Percentiles rank a stretch among this genome's conserved stretches.
These are phyloP conservation scores for Tetracentron sinense DNA, from an alignment of 164 flowering plant species.

Conservation along the genomic window DNA sequence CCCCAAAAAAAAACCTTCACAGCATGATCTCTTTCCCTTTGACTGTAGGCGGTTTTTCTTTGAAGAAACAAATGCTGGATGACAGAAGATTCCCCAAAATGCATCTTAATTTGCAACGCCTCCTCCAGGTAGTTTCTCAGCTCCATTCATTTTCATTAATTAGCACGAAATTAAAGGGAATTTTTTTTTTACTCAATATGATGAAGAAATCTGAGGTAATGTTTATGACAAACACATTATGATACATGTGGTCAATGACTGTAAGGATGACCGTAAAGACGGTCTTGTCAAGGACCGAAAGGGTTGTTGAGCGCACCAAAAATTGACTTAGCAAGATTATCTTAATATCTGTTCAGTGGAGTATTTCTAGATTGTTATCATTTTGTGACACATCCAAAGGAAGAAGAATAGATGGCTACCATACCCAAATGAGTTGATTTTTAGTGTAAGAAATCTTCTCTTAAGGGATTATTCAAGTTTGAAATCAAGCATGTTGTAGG, in stretches of 20 bases:
- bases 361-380: background rate
- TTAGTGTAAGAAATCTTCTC: background rate
- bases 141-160: background rate
- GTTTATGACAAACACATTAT: no score
- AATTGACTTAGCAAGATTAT: background rate
- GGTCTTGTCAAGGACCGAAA: no score
- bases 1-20: no score
- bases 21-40: background rate
- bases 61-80: conserved; percentile 92
- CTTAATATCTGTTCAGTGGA: background rate
- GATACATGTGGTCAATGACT: no score
- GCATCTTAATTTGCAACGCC: conserved; percentile 91
- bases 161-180: no score
- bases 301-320: background rate
- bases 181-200: no score
- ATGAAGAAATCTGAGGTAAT: no score
- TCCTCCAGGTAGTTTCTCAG: conserved; percentile 70
- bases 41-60: conserved; percentile 70
- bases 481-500: background rate
- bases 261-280: no score
- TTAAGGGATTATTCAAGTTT: background rate
- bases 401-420: background rate
- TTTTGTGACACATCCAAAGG: background rate
- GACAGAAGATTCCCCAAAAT: conserved; percentile 91
- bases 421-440: background rate